Evolutionary conservation across 106 monocot genomes (phyloP), one percentile per base, ranked within the genome.

Genomic region (Dendrobium nobile): DNA sequence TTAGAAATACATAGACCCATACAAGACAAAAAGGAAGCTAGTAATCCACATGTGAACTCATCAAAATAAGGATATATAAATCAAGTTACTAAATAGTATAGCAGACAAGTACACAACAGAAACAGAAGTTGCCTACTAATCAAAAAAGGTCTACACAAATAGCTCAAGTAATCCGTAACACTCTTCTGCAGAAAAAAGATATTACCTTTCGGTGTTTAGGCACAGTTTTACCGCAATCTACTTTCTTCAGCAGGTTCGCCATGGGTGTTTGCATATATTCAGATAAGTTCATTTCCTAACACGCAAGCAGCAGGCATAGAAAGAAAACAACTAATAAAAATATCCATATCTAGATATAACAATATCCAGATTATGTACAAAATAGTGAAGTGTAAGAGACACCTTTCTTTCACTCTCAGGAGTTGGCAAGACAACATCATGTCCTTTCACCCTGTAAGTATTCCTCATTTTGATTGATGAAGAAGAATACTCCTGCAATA

Each of bases 381-480:
- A 37, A 68, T 4, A 43, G 5, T 78, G 19, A 77, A n/a, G 33
- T 13, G 77, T 37, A 37, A 37, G 37, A 37, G 37, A 37, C 22
- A 94, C 95, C 92, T 95, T 93, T 61, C 87, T 86, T 83, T 80
- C 80, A 43, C 77, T 86, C 86, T 90, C 90, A 45, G 90, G 80
- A 81, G 86, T 90, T 43, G 73, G 84, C 65, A 85, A 70, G 48
- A 85, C 59, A 73, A 84, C 73, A 27, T 82, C 85, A 45, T 61
- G 87, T 79, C 86, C 87, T 82, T 88, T 99, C 79, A 81, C 81
- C 70, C 81, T 64, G 73, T 87, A 78, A 4, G 80, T 44, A 84
- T 88, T 89, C 73, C 86, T 92, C 91, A 80, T 93, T 84, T 90
- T 93, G 74, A 86, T 91, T 67, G 99, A 99, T 75, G 99, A 91